phyloP scores from a whole-genome alignment of 768 basidiomycete genomes.

The Tricholoma hemisulphureum region DNA sequence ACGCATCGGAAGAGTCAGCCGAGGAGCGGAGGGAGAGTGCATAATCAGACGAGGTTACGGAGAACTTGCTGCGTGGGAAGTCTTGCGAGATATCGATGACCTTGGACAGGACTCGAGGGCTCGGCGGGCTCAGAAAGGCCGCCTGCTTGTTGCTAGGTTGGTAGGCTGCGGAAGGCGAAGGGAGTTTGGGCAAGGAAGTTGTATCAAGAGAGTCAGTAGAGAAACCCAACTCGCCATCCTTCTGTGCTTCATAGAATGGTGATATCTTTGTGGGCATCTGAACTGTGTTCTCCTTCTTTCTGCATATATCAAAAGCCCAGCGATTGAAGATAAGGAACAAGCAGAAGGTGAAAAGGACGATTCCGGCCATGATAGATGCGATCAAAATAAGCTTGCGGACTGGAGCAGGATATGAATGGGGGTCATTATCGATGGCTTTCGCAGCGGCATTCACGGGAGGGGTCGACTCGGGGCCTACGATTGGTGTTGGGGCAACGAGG shows the following conservation, averaged over 20 bases:
- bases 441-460: background rate
- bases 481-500: background rate
- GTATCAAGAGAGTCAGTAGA: background rate
- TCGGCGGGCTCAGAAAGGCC: background rate
- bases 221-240: conserved; percentile 6
- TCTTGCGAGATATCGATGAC: conserved; percentile 27
- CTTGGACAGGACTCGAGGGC: background rate
- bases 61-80: conserved; percentile 32
- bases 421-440: background rate
- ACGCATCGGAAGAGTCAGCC: conserved; percentile 2
- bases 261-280: conserved; percentile 8
- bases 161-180: background rate
- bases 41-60: conserved; percentile 31
- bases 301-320: conserved; percentile 6
- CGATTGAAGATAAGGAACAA: conserved; percentile 11
- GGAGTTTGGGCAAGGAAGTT: conserved; percentile 9
- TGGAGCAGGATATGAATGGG: background rate
- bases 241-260: conserved; percentile 6
- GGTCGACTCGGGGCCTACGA: background rate
- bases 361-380: conserved; percentile 13
- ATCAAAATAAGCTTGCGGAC: conserved; percentile 15
- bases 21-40: conserved; percentile 17
- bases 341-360: conserved; percentile 14
- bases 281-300: conserved; percentile 4
- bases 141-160: background rate